Percentiles rank a stretch among this genome's conserved stretches.
Conservation (phyloP, 2,329 filamentous ascomycete species). For the Trichoderma guizhouense region DNA sequence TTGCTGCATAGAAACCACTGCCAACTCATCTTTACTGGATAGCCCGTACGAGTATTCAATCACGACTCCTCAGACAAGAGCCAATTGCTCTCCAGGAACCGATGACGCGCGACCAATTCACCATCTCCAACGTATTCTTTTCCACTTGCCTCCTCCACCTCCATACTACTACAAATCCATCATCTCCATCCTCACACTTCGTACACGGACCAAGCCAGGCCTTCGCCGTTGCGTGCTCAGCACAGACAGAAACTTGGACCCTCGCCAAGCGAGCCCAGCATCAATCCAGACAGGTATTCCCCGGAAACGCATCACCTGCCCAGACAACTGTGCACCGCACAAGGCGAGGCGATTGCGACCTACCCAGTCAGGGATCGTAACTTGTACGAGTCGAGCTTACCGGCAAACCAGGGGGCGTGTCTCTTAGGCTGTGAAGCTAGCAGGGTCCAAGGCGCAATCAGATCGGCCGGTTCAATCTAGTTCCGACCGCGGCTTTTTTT, state of each 20-base stretch:
- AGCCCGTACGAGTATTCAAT: neutral
- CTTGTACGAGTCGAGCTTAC: constrained; percentile 5
- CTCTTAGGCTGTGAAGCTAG: neutral
- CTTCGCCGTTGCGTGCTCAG: neutral
- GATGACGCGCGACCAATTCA: neutral
- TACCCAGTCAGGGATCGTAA: constrained; percentile 11
- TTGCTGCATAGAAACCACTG: neutral
- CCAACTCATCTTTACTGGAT: neutral
- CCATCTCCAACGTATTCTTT: neutral
- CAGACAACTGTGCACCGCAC: neutral
- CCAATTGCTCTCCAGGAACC: neutral
- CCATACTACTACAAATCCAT: neutral
- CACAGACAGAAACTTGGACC: neutral
- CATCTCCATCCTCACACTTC: neutral
- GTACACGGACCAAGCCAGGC: neutral
- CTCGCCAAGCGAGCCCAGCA: neutral
- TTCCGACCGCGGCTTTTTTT: constrained; percentile 17
- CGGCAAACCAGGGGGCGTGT: neutral
- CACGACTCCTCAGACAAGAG: neutral
- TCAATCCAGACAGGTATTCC: constrained; percentile 4
- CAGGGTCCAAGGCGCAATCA: constrained; percentile 1
- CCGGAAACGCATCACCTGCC: constrained; percentile 10
- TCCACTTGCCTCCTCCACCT: neutral
- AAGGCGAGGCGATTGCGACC: constrained; percentile 9
- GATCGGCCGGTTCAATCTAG: constrained; percentile 17